Base-by-base conservation (phyloP, 2,329 filamentous ascomycete species). In the Fusarium sp. region DNA sequence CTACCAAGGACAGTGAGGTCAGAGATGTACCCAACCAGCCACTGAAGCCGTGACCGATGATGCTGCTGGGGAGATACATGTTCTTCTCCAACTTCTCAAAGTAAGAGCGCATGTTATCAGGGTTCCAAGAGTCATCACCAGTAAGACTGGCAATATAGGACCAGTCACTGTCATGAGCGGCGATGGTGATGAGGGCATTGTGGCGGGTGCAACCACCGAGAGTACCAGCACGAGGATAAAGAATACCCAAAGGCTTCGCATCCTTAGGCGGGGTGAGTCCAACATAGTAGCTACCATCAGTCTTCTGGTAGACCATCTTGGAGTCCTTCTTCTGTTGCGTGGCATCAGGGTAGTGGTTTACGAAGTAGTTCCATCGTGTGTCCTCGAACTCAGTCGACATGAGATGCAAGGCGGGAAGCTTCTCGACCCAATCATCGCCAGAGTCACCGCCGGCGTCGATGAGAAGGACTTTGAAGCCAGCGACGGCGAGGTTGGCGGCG, bases 361-460 rank as follows among this genome's bases (percentile, higher is more conserved):
- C 89, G 70, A 86, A 92, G 80, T 88, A 91, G 80, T 90, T 86
- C 90, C 90, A 92, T 50, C 74, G 59, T 1, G 77, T 80, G 13
- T 77, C 69, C 50, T 78, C 76, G 17, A 79, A 75, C 56, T 79
- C 79, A 8, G 77, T 77, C 0, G 79, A 77, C 22, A 75, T 59
- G 22, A 79, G 69, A 24, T 78, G 69, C 17, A 80, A 41, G 44
- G 80, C 78, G 0, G 80, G 81, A 15, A 80, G 69, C 42, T 74
- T 72, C 56, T 81, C 79, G 1, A 74, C 73, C n/a, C 62, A 61
- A 15, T 71, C 72, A 3, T 78, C 75, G 7, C 85, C 86, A 70
- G 89, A 84, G 73, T 90, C 88, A 50, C 88, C 86, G 51, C 89
- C 89, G 24, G 88, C 89, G 69, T 91, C 89, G 32, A 91, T 84